Evolutionary conservation across 768 basidiomycete genomes (phyloP), one percentile per base, ranked within the genome.

Genomic region (Macrolepiota dolichaula): DNA sequence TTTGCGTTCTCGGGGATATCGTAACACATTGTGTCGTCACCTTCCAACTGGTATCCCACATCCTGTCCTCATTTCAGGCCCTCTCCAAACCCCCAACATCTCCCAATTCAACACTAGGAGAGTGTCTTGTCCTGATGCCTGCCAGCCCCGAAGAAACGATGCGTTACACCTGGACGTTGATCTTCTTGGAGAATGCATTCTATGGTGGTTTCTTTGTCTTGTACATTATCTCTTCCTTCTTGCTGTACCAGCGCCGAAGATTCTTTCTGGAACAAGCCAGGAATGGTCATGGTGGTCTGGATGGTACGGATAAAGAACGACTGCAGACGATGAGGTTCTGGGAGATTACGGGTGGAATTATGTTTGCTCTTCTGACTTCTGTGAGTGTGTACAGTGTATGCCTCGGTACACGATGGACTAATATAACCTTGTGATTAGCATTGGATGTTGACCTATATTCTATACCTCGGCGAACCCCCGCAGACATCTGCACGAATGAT

Each of bases 321-420:
- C 17, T 57, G 17, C 56, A 13, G n/a, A 57, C 56, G 7, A 57
- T 57, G 56, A 17, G 47, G 17, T 57, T 57, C 29, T 57, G 56
- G 56, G 56, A 57, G 19, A 37, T 57, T 12, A 57, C 47, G 6
- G 56, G 56, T 11, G 32, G 4, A 2, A 57, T 57, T 25, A 57
- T 57, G 47, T 57, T 57, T 36, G 25, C 24, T 22, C 25, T 50
- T 38, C 9, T 53, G 52, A 53, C 52, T 37, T 0, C 3, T 22
- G 52, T 53, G 12, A 12, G 52, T 53, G 1, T n/a, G 0, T 11
- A n/a, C 24, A 22, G 22, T 11, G n/a, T 2, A 17, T 13, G 5
- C 6, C n/a, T 42, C n/a, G 29, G 29, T 32, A 7, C 29, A 32
- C 13, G 0, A 17, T 42, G 40, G n/a, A 17, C 29, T 32, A 17